phyloP scores from a whole-genome alignment of 1,284 basidiomycete genomes.

The Coriolopsis trogii region DNA sequence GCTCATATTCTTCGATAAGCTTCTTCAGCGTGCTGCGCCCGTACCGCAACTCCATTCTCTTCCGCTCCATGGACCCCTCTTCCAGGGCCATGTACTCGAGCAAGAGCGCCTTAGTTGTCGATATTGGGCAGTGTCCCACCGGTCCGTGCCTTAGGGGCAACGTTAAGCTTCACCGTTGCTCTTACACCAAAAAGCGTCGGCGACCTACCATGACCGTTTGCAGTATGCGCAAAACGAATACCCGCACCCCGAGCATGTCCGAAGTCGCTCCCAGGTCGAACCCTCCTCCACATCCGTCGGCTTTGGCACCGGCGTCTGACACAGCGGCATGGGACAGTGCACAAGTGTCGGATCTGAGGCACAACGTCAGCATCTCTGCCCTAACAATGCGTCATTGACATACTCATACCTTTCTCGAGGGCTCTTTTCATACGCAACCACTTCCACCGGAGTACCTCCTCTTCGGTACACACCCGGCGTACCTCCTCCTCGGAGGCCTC shows the following conservation, averaged over 20 bases:
- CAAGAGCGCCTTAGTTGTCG: conserved; percentile 61
- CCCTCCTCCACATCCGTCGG: conserved; percentile 51
- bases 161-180: conserved; percentile 9
- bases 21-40: conserved; percentile 58
- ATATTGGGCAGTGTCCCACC: conserved; percentile 63
- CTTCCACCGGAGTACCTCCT: conserved; percentile 67
- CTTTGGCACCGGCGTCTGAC: conserved; percentile 68
- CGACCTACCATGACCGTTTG: conserved; percentile 66
- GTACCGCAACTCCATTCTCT: conserved; percentile 59
- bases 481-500: conserved; percentile 74
- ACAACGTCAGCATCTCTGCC: not conserved
- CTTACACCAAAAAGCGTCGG: not conserved
- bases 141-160: conserved; percentile 67
- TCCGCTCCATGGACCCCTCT: conserved; percentile 51
- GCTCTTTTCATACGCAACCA: conserved; percentile 72
- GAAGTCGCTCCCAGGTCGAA: conserved; percentile 66
- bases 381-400: not conserved
- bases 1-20: conserved; percentile 61
- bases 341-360: conserved; percentile 70
- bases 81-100: conserved; percentile 60
- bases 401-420: conserved; percentile 62
- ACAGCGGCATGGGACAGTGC: conserved; percentile 73
- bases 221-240: conserved; percentile 80
- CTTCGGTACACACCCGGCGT: conserved; percentile 62
- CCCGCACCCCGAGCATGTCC: conserved; percentile 66